Conservation (phyloP, 1,284 basidiomycete genomes). For the Blastosporella zonata region DNA sequence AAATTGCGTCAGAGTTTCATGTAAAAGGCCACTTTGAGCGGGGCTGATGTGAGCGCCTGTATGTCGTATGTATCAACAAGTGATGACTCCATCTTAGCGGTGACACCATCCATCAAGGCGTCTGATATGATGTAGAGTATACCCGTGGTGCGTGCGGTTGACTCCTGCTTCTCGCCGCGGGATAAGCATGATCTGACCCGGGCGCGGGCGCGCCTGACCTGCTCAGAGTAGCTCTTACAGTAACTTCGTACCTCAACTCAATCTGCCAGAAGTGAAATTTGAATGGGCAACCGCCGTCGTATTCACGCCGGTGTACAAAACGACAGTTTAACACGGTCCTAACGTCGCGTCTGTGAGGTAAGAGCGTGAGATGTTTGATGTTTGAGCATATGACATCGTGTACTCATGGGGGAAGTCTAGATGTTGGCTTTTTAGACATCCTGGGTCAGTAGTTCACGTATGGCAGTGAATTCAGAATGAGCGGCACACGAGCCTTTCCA, state of each 20-base stretch:
- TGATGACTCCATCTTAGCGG: constrained; percentile 3
- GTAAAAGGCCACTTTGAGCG: not conserved
- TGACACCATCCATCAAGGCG: not conserved
- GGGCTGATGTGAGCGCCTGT: not conserved
- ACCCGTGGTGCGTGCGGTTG: not conserved
- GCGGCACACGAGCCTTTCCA: no score
- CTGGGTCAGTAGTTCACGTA: no score
- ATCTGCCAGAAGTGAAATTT: not conserved
- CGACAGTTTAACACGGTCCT: no score
- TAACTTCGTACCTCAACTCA: not conserved
- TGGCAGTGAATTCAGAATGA: no score
- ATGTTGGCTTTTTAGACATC: no score
- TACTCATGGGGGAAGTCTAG: no score
- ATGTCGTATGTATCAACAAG: not conserved
- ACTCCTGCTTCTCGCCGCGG: not conserved
- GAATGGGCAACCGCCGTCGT: not conserved
- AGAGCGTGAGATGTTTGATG: no score
- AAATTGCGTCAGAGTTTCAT: not conserved
- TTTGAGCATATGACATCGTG: no score
- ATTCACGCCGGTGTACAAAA: not conserved
- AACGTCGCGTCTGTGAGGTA: no score
- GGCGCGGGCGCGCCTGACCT: not conserved
- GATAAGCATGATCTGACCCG: constrained; percentile 1
- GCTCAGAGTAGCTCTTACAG: not conserved
- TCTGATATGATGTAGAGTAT: not conserved